Percentiles rank a stretch among this genome's conserved stretches.
phyloP scores from a whole-genome alignment of 805 yeast species.

The Henningerozyma blattae region DNA sequence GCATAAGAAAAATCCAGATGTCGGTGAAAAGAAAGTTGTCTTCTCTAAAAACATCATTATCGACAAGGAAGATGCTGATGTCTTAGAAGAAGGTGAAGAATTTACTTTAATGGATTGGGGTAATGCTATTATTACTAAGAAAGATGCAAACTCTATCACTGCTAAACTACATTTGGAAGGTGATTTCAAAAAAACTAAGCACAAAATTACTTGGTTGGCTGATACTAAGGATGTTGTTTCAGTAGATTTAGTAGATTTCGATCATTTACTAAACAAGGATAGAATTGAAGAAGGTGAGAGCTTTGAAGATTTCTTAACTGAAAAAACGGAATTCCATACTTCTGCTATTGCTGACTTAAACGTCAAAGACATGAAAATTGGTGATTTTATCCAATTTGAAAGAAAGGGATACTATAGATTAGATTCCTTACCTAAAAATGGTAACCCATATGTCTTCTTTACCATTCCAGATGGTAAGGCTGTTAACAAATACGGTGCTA shows the following conservation, averaged over 20 bases:
- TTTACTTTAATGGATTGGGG: conserved; percentile 99
- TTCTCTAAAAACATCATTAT: conserved; percentile 52
- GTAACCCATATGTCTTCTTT: conserved; percentile 64
- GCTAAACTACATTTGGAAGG: conserved; percentile 86
- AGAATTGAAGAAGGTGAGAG: conserved; percentile 89
- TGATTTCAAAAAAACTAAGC: conserved; percentile 92
- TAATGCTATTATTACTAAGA: conserved; percentile 67
- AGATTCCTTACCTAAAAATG: conserved; percentile 44
- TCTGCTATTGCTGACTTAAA: conserved; percentile 72
- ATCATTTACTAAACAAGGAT: conserved; percentile 89
- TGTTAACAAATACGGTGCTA: conserved; percentile 64
- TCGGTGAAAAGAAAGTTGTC: conserved; percentile 74
- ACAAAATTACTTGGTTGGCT: conserved; percentile 92
- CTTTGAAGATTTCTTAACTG: conserved; percentile 85
- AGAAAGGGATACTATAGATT: conserved; percentile 93
- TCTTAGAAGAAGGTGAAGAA: conserved; percentile 77
- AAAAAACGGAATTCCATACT: conserved; percentile 73
- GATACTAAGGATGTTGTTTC: conserved; percentile 58
- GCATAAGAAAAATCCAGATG: conserved; percentile 89
- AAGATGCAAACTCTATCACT: conserved; percentile 53
- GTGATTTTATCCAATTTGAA: conserved; percentile 88
- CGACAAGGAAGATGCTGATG: conserved; percentile 77
- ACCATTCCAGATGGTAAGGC: conserved; percentile 94
- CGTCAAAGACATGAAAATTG: conserved; percentile 62
- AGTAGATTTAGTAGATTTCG: conserved; percentile 81